Evolutionary conservation across 768 basidiomycete species (phyloP).

Genomic region (Hypholoma sublateritium): DNA sequence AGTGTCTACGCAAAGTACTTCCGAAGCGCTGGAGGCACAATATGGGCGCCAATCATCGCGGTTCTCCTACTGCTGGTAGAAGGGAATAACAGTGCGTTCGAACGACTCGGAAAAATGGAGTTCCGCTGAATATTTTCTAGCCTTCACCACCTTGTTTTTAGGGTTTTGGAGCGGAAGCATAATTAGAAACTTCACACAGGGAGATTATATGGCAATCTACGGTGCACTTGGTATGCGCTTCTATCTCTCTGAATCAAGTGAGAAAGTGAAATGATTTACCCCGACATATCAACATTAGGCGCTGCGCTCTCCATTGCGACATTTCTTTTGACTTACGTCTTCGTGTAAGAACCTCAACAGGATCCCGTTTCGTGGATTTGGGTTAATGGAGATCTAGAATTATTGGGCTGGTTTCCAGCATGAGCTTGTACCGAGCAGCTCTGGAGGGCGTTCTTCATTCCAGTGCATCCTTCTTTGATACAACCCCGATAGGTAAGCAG

Average conservation of each 20-base stretch:
- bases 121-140: constrained; percentile 25
- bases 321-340: constrained; percentile 47
- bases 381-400: constrained; percentile 25
- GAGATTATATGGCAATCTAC: constrained; percentile 68
- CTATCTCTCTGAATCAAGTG: neutral
- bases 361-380: neutral
- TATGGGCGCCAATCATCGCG: constrained; percentile 48
- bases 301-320: constrained; percentile 49
- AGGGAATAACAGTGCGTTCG: constrained; percentile 43
- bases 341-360: constrained; percentile 38
- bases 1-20: constrained; percentile 50
- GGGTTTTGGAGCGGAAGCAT: constrained; percentile 68
- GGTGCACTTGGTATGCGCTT: constrained; percentile 38
- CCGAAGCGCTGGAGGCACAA: constrained; percentile 43
- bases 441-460: constrained; percentile 57
- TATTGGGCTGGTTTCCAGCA: constrained; percentile 38
- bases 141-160: constrained; percentile 66
- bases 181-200: constrained; percentile 56
- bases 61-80: constrained; percentile 46
- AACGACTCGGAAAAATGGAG: neutral
- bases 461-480: constrained; percentile 70
- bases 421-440: constrained; percentile 55
- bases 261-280: no score
- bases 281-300: constrained; percentile 27
- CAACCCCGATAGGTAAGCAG: constrained; percentile 60